phyloP scores from a whole-genome alignment of 176 grass and related monocot species.

The Hsuehochloa calcarea region DNA sequence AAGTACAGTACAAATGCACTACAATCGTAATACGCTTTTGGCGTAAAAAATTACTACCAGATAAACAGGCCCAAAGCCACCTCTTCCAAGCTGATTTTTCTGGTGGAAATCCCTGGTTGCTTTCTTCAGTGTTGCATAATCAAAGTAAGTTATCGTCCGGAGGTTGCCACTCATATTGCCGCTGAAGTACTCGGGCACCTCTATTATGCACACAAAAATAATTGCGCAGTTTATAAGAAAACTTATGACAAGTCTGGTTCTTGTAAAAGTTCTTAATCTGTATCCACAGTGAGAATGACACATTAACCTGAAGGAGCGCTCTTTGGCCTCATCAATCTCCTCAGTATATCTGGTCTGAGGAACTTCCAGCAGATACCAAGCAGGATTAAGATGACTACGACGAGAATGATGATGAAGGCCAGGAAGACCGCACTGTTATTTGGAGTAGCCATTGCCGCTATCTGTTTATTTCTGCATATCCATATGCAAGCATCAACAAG shows the following conservation, averaged over 20 bases:
- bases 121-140: constrained; percentile 56
- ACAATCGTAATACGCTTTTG: neutral
- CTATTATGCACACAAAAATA: neutral
- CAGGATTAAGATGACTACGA: constrained; percentile 36
- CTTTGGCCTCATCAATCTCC: constrained; percentile 33
- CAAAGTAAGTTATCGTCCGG: constrained; percentile 57
- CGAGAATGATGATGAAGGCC: constrained; percentile 24
- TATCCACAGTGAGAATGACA: neutral
- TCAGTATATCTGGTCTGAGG: constrained; percentile 32
- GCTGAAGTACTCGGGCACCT: constrained; percentile 52
- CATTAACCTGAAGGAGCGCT: constrained; percentile 41
- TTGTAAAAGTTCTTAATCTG: neutral
- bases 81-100: constrained; percentile 59
- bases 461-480: neutral
- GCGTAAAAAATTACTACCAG: constrained; percentile 14
- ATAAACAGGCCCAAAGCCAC: constrained; percentile 58
- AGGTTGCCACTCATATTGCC: constrained; percentile 65
- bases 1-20: too few species aligned
- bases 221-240: neutral
- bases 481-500: neutral
- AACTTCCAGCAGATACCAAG: constrained; percentile 49
- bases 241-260: neutral
- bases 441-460: neutral
- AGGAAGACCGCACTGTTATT: constrained; percentile 8
- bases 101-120: constrained; percentile 52